phyloP scores from a whole-genome alignment of 2,329 filamentous ascomycete species.

The Fusarium sterilihyphosum region DNA sequence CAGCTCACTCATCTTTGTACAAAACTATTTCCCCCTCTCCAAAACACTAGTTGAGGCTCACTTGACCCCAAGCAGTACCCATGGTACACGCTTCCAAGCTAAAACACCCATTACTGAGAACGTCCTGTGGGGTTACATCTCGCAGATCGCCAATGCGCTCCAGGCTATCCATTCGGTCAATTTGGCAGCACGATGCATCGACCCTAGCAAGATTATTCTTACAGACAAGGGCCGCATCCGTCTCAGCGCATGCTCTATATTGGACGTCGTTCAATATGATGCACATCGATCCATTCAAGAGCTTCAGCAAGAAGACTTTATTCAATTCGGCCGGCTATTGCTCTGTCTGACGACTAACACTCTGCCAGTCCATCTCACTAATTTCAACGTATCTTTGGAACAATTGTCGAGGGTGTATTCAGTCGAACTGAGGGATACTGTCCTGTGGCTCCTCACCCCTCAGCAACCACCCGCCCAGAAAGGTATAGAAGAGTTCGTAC shows the following conservation, averaged over 20 bases:
- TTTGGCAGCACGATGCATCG: constrained; percentile 86
- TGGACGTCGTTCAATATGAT: constrained; percentile 90
- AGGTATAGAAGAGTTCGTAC: constrained; percentile 81
- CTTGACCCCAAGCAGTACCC: constrained; percentile 57
- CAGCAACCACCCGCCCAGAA: constrained; percentile 67
- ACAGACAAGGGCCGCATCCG: constrained; percentile 92
- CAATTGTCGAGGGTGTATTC: constrained; percentile 82
- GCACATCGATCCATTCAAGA: constrained; percentile 74
- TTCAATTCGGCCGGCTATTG: constrained; percentile 84
- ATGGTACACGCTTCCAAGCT: constrained; percentile 57
- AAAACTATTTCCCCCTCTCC: constrained; percentile 90
- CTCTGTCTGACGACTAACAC: constrained; percentile 82
- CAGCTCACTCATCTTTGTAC: constrained; percentile 92
- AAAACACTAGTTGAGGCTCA: constrained; percentile 91
- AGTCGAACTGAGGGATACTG: constrained; percentile 78
- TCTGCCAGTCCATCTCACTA: constrained; percentile 62
- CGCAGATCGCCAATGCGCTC: constrained; percentile 88
- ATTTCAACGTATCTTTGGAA: constrained; percentile 77
- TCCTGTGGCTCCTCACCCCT: constrained; percentile 83
- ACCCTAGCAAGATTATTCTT: constrained; percentile 87
- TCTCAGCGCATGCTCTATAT: constrained; percentile 85
- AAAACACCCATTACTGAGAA: constrained; percentile 71
- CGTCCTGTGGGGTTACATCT: constrained; percentile 89
- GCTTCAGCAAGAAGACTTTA: constrained; percentile 87
- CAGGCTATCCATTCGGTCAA: constrained; percentile 84